Evolutionary conservation across 352 stramenopile genomes (phyloP), one percentile per base, ranked within the genome.

Genomic region (Phytopythium mirpurense): DNA sequence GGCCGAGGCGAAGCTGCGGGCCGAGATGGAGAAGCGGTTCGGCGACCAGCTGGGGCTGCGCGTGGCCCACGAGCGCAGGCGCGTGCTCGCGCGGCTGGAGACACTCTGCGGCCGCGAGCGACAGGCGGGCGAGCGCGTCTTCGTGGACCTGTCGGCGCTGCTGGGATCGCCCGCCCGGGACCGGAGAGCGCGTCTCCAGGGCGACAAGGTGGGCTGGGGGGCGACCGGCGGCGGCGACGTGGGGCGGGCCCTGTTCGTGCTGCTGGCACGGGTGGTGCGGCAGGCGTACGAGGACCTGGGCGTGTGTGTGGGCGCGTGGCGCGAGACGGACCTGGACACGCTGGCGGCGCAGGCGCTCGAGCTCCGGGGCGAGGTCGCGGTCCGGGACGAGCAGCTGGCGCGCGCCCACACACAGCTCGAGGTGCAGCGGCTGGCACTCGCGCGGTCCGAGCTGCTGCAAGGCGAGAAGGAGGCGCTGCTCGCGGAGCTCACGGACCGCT

Each of bases 391-490:
- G 34, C 51, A 63, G 1, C 45, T 72, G 37, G 45, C 58, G 27
- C 23, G 15, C 34, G 54, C 41, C 19, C 46, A 26, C 24, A 64
- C 57, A 12, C 59, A 67, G 41, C 55, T 51, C 26, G 57, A 79
- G 26, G 32, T 52, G 5, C 75, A 86, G 35, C 60, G 59, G 1
- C 51, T 88, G 54, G 34, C 62, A 5, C 54, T 85, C 1, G 62
- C 72, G 6, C 70, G 65, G 40, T 57, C 59, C 0, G 61, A 82
- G 23, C 58, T 88, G 41, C 52, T 69, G 26, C 56, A 79, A 18
- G 63, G 76, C 3, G 78, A 88, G 53, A 86, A 85, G 10, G 71
- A 84, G n/a, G 64, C 74, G 9, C 34, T 88, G 36, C 54, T 88
- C 16, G 63, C 60, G 2, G 73, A 83, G 29, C 60, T 88, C 18